Conservation (phyloP, 345 rosid species). For the Brassica juncea region DNA sequence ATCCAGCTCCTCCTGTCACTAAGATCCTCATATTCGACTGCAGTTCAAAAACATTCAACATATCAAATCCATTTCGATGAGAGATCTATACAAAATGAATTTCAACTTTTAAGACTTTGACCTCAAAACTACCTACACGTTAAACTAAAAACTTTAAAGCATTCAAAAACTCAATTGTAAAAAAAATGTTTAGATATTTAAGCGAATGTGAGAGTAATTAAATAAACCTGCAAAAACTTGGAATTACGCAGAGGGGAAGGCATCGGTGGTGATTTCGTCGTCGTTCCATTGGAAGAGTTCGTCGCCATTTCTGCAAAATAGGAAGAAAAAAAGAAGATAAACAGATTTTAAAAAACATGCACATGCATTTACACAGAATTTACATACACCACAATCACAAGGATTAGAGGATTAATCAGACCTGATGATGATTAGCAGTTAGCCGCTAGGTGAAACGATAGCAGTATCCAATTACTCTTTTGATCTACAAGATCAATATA, state of each 20-base stretch:
- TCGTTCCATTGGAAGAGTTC: slow-evolving; percentile 40
- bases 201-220: background rate
- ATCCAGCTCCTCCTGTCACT: slow-evolving; percentile 95
- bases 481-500: slow-evolving; percentile 29
- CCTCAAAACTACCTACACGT: background rate
- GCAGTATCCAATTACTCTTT: slow-evolving; percentile 15
- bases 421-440: slow-evolving; percentile 9
- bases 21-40: slow-evolving; percentile 95
- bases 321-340: background rate
- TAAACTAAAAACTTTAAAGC: background rate
- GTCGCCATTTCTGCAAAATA: slow-evolving; percentile 59
- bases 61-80: background rate
- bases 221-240: slow-evolving; percentile 77
- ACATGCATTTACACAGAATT: slow-evolving; percentile 23
- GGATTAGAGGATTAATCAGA: background rate
- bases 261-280: slow-evolving; percentile 71
- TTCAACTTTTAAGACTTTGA: background rate
- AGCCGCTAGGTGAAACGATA: slow-evolving; percentile 3
- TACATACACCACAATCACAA: background rate
- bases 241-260: slow-evolving; percentile 90
- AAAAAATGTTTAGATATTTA: background rate
- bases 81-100: background rate
- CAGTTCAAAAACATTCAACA: slow-evolving; percentile 13
- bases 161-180: background rate
- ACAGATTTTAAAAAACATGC: background rate